phyloP scores from a whole-genome alignment of 1,139 yeast genomes.

The Scheffersomyces segobiensis region DNA sequence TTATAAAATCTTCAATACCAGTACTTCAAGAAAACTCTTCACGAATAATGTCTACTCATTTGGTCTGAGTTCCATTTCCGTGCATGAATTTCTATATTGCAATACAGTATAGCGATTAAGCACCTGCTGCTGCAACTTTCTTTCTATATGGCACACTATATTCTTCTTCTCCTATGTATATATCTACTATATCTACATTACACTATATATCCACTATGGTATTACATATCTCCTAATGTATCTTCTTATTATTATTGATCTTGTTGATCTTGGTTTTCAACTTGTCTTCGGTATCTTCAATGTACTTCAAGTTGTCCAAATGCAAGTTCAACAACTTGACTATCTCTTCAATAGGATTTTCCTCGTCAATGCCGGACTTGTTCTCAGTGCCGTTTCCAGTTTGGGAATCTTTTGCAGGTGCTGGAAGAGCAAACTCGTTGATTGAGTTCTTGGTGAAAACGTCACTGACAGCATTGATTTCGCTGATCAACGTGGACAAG shows the following conservation, averaged over 20 bases:
- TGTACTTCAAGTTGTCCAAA: slow-evolving; percentile 84
- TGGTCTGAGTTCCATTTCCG: too few species aligned
- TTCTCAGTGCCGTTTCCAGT: slow-evolving; percentile 9
- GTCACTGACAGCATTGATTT: slow-evolving; percentile 84
- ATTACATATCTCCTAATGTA: slow-evolving; percentile 3
- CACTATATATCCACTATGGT: background rate
- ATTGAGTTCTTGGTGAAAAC: slow-evolving; percentile 64
- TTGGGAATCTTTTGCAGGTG: slow-evolving; percentile 11
- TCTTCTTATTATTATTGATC: slow-evolving; percentile 17
- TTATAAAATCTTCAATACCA: too few species aligned
- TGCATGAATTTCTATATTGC: too few species aligned
- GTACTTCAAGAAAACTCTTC: too few species aligned
- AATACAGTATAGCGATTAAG: too few species aligned
- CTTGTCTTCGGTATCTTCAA: slow-evolving; percentile 69
- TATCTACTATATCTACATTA: background rate
- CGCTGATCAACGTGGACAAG: slow-evolving; percentile 73
- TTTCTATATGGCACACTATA: too few species aligned
- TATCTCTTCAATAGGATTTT: slow-evolving; percentile 62
- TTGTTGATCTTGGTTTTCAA: slow-evolving; percentile 66
- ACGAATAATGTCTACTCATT: too few species aligned
- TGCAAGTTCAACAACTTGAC: slow-evolving; percentile 85
- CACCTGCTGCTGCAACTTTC: too few species aligned
- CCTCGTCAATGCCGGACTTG: slow-evolving; percentile 17
- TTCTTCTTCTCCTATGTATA: background rate
- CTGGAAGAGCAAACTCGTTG: slow-evolving; percentile 20